phyloP scores from a whole-genome alignment of 1,284 basidiomycete genomes.

The Trichosporon coremiiforme region DNA sequence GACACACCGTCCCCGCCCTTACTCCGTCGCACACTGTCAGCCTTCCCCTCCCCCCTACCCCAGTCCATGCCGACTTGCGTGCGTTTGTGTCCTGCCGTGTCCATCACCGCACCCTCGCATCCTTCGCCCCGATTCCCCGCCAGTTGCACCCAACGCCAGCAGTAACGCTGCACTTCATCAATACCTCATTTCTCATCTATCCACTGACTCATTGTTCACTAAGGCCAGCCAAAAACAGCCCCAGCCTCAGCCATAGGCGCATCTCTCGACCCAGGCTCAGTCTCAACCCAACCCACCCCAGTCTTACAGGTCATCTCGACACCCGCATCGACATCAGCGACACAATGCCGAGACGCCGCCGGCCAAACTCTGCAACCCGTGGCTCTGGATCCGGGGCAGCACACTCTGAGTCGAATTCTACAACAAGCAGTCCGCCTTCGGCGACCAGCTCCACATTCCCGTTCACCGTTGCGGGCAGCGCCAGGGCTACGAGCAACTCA shows the following conservation, averaged over 20 bases:
- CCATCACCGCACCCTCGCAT: not conserved
- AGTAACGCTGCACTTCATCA: not conserved
- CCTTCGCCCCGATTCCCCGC: no score
- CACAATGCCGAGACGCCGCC: not conserved
- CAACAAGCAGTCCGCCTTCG: not conserved
- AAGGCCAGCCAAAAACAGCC: conserved; percentile 3
- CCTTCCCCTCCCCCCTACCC: no score
- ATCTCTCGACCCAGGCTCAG: not conserved
- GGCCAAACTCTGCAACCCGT: not conserved
- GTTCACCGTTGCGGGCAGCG: no score
- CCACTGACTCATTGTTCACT: conserved; percentile 1
- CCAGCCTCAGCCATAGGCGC: not conserved
- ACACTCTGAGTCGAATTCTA: not conserved
- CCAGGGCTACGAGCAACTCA: no score
- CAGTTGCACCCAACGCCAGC: no score
- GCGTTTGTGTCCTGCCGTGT: no score
- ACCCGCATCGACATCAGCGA: not conserved
- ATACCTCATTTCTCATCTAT: not conserved
- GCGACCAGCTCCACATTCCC: not conserved
- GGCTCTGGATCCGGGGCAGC: not conserved
- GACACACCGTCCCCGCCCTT: not conserved
- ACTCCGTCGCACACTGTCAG: no score
- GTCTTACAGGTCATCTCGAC: no score
- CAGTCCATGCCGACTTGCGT: no score
- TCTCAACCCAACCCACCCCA: not conserved